Evolutionary conservation across 148 eudicot species (phyloP), one percentile per base, ranked within the genome.

Genomic region (Silene conica): DNA sequence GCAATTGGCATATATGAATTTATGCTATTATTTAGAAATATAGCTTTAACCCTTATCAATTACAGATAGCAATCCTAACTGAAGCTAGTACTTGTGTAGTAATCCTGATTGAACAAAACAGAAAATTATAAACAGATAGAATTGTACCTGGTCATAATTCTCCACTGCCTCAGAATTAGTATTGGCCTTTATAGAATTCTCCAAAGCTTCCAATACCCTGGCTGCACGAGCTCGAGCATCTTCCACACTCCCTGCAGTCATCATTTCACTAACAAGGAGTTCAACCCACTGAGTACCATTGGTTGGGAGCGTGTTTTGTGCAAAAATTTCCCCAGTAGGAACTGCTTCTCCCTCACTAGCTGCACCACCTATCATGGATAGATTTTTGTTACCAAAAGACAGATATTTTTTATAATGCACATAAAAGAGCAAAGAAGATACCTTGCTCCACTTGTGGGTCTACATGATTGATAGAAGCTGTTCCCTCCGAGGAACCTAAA

Each of bases 211-310:
- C 75, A 92, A 76, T 34, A 88, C 81, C 74, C 79, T 80, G 60
- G 86, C 76, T 16, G 95, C 92, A 70, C 96, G 89, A 50, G 70
- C 72, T 59, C 85, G 89, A 63, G 95, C 95, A 81, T 92, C 95
- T 66, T 88, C 92, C 70, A 86, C 70, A 72, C 87, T 86, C n/a
- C 86, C 79, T 21, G 97, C 91, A 85, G 83, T 77, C 73, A 38
- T 82, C 87, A 87, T 92, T 82, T 92, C 96, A 65, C 77, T 79
- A 50, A 92, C 87, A 58, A 92, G 75, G 54, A 87, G 67, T 52
- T 92, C 97, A 82, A 92, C 97, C 97, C 97, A 92, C 67, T 86
- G 87, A 38, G 77, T 78, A 59, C 95, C 97, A 83, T 85, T 83
- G 8, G 70, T 60, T n/a, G 90, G 91, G 54, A 85, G 77, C 70